These are phyloP conservation scores for Tulasnella sp. DNA, from an alignment of 768 basidiomycete genomes.

Conservation along the genomic window DNA sequence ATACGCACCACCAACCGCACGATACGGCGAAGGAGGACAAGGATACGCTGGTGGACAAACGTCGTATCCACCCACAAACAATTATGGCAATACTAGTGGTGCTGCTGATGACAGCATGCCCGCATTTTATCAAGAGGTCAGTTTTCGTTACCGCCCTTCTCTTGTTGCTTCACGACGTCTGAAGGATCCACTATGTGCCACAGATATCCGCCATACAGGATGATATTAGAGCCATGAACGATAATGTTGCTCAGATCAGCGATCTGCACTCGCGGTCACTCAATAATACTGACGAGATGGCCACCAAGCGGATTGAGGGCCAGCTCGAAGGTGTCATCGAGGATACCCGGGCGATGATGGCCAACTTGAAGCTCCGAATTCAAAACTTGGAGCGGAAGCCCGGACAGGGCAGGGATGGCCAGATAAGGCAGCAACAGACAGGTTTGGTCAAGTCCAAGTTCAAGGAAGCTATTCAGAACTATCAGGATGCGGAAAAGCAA, in stretches of 20 bases:
- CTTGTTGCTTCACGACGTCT: conserved; percentile 19
- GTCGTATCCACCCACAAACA: background rate
- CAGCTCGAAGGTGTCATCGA: conserved; percentile 35
- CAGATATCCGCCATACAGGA: conserved; percentile 74
- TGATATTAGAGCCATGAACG: conserved; percentile 39
- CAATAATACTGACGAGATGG: conserved; percentile 26
- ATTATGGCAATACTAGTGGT: background rate
- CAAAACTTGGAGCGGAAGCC: conserved; percentile 50
- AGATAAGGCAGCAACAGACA: conserved; percentile 61
- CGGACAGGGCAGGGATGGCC: conserved; percentile 50
- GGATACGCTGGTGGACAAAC: background rate
- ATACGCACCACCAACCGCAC: background rate
- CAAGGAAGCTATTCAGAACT: conserved; percentile 26
- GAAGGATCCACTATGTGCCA: background rate
- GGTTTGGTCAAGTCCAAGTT: conserved; percentile 21
- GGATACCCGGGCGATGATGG: conserved; percentile 51
- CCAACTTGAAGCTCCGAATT: conserved; percentile 48
- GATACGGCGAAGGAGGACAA: conserved; percentile 10
- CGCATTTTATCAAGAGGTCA: conserved; percentile 20
- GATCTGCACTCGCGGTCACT: conserved; percentile 27
- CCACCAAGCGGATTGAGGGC: conserved; percentile 15
- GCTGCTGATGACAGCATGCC: conserved; percentile 18
- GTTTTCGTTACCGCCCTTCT: background rate
- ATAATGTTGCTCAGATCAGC: conserved; percentile 34
- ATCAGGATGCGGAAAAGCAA: conserved; percentile 25